Base-by-base conservation (phyloP, 345 rosid species). In the Ceriops decandra region DNA sequence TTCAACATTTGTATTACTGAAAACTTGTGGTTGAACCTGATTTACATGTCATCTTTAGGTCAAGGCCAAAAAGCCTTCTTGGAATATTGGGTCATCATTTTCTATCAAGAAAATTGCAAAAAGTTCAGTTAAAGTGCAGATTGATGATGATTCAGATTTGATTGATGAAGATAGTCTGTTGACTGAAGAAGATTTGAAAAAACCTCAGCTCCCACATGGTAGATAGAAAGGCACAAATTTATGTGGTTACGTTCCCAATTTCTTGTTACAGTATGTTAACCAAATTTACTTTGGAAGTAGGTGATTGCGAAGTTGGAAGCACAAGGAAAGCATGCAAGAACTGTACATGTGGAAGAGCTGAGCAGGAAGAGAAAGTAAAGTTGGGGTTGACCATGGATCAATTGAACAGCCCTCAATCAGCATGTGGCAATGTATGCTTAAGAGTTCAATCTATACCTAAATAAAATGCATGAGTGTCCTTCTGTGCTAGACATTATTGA, bases 291-390 rank as follows among this genome's bases (percentile, higher is more conserved):
- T 68, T 24, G 80, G 73, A 78, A 95, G 97, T 63, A 66, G 90
- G 85, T 26, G 98, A 90, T 75, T 95, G 98, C 47, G 98, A 88
- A 69, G 84, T 85, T 20, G 88, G 88, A 71, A 82, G 83, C 85
- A 82, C 93, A 13, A 88, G 87, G 81, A 95, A 91, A 82, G 99
- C 99, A 67, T 95, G 98, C 88, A 92, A 88, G 82, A 95, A 88
- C 77, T 95, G 99, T 42, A 83, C 79, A 0, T 95, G 99, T 76
- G 99, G 99, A n/a, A 88, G 99, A 78, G 98, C 97, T 36, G 99
- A 95, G 81, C 86, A 60, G 38, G 97, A 95, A 82, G 96, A 86
- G 82, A 88, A 83, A 76, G 98, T 88, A 68, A 90, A 87, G 83
- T 70, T 88, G 53, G 97, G 83, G 3, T 77, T 83, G 72, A 84